Base-by-base conservation (phyloP, 176 grass and related monocot genomes). In the Ananas comosus region DNA sequence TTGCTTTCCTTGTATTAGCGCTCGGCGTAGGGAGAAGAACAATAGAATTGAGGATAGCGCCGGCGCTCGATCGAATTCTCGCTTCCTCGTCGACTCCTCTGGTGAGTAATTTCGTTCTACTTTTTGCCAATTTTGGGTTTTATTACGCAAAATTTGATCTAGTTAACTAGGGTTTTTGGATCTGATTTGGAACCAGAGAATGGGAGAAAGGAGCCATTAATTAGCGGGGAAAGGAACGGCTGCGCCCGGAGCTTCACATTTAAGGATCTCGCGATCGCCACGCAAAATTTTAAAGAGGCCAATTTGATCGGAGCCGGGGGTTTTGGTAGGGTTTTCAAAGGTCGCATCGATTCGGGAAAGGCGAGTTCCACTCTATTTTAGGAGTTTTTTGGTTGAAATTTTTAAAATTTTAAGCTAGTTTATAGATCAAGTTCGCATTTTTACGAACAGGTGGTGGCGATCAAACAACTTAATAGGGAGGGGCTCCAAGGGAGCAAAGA, bases 281-380 rank as follows among this genome's bases (percentile, higher is more conserved):
- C 89, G 0, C 79, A 86, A 29, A 85, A 92, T 76, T 97, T 97
- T 81, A 92, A 88, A 70, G 63, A 79, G 27, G 71, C 70, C 4
- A 97, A 92, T 83, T 87, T 92, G 70, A 85, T 97, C 9, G 93
- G 93, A 6, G 84, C 90, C 56, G 93, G 93, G 11, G 93, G 93
- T 11, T 97, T 97, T 48, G 93, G 89, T 59, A 91, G 83, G 77
- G 93, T 97, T 12, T 97, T 85, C 81, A 97, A 92, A 71, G 93
- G 89, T 64, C 88, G 81, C 68, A 80, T 97, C 47, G 83, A 83
- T 66, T 65, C 66, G 64, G 64, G 83, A 10, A 78, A 96, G 83
- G 92, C 83, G 66, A 89, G 71, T 73, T 51, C 52, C 9, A 12
- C 16, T 51, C 12, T 57, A n/a, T 61, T 54, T 12, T 17, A 22